Evolutionary conservation across 176 grass and related monocot genomes (phyloP).

Genomic region (Phoenix roebelenii): DNA sequence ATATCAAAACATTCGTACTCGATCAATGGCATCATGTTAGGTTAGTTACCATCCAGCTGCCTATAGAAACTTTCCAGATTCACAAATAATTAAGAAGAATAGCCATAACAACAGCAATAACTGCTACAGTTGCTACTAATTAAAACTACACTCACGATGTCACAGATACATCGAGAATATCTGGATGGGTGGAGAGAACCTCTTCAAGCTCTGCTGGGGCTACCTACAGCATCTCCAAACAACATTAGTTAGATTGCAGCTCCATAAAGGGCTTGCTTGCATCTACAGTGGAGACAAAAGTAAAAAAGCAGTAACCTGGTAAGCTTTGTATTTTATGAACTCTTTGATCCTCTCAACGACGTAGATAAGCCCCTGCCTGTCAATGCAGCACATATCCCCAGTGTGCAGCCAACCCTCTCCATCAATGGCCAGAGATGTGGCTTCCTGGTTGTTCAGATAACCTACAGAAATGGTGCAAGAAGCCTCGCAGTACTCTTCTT

Average conservation of each 20-base stretch:
- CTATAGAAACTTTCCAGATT: too few species aligned
- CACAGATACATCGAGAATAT: constrained; percentile 36
- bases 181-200: constrained; percentile 24
- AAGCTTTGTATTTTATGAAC: constrained; percentile 54
- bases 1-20: too few species aligned
- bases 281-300: too few species aligned
- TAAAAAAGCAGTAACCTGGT: constrained; percentile 26
- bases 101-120: not conserved
- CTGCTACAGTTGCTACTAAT: not conserved
- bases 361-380: constrained; percentile 27
- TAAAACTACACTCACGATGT: constrained; percentile 23
- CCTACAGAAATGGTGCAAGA: constrained; percentile 4
- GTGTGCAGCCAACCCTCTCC: constrained; percentile 35
- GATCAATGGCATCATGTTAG: too few species aligned
- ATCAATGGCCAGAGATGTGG: constrained; percentile 27
- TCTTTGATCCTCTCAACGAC: constrained; percentile 54
- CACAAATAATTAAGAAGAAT: too few species aligned
- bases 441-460: constrained; percentile 36
- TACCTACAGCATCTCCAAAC: constrained; percentile 11
- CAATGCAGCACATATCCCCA: constrained; percentile 42
- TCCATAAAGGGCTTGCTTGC: too few species aligned
- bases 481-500: too few species aligned
- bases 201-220: constrained; percentile 50
- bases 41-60: too few species aligned
- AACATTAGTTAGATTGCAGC: too few species aligned